Evolutionary conservation across 352 stramenopile species (phyloP).

Genomic region (Phytophthora vignae): DNA sequence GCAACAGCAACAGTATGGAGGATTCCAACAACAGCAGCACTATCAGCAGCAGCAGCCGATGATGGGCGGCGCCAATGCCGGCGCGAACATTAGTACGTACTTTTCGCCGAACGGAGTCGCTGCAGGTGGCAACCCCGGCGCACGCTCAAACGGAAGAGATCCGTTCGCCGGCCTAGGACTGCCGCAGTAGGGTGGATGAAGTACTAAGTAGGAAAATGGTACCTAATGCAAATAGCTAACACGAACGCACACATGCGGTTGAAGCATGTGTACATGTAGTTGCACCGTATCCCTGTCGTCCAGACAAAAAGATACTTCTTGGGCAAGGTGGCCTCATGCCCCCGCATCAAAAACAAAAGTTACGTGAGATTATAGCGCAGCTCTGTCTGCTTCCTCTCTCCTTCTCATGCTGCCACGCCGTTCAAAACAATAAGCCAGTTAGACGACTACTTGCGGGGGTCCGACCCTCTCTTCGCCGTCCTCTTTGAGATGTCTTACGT

Average conservation of each 20-base stretch:
- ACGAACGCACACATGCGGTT: neutral
- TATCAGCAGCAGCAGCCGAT: slow-evolving; percentile 40
- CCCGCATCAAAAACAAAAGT: slow-evolving; percentile 19
- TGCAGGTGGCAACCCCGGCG: slow-evolving; percentile 22
- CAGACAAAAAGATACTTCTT: too few relatives aligned
- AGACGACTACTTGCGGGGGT: neutral
- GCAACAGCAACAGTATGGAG: slow-evolving; percentile 10
- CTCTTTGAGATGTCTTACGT: slow-evolving; percentile 20
- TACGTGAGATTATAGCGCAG: slow-evolving; percentile 39
- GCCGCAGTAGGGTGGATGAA: slow-evolving; percentile 45
- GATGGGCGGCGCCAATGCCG: slow-evolving; percentile 41
- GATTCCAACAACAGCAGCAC: slow-evolving; percentile 25
- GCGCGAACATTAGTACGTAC: slow-evolving; percentile 56
- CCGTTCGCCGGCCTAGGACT: slow-evolving; percentile 82
- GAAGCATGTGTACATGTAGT: too few relatives aligned
- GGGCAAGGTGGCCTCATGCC: too few relatives aligned
- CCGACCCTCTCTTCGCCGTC: neutral
- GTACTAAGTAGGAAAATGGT: slow-evolving; percentile 10
- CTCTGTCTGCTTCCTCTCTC: slow-evolving; percentile 17
- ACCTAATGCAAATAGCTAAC: slow-evolving; percentile 29
- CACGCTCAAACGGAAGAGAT: slow-evolving; percentile 48
- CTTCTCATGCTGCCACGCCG: slow-evolving; percentile 20
- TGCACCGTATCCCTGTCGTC: too few relatives aligned
- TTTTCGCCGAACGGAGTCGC: slow-evolving; percentile 44
- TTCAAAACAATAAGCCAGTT: slow-evolving; percentile 29